A percentile compares a stretch with the other conserved stretches of the same genome.
Evolutionary conservation across 306 rosid species (phyloP).

Genomic region (Pyrus bretschneideri): DNA sequence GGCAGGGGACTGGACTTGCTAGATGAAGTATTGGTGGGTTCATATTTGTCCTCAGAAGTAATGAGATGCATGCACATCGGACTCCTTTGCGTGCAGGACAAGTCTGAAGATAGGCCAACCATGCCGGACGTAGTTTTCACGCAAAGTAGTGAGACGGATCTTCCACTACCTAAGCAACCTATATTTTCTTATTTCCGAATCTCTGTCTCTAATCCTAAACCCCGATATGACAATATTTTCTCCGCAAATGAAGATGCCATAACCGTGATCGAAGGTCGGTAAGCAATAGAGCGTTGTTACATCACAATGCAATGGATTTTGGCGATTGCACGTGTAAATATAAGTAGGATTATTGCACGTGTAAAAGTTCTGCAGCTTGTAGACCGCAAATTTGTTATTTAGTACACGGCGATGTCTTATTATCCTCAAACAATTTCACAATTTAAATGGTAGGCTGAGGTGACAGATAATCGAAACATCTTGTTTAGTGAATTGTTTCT

Average conservation of each 20-base stretch:
- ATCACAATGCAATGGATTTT: not conserved
- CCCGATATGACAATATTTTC: not conserved
- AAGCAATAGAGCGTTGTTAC: not conserved
- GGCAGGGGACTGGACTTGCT: not conserved
- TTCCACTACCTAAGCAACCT: constrained; percentile 8
- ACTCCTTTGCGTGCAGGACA: constrained; percentile 24
- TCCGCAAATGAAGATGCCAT: not conserved
- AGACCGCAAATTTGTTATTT: too few relatives aligned
- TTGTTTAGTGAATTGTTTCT: too few relatives aligned
- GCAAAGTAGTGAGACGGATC: constrained; percentile 1
- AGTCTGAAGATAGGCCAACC: constrained; percentile 10
- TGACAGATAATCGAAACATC: too few relatives aligned
- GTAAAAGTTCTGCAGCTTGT: too few relatives aligned
- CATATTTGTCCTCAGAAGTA: not conserved
- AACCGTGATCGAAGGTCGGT: constrained; percentile 3
- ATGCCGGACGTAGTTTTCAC: constrained; percentile 5
- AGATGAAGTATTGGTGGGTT: not conserved
- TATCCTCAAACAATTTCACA: too few relatives aligned
- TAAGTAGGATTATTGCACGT: too few relatives aligned
- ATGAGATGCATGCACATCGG: constrained; percentile 13
- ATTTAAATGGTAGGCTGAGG: too few relatives aligned
- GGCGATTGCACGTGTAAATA: too few relatives aligned
- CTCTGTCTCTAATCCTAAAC: too few relatives aligned
- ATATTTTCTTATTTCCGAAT: too few relatives aligned
- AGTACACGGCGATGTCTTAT: too few relatives aligned